Base-by-base conservation (phyloP, 306 rosid species). In the Cucurbita moschata region DNA sequence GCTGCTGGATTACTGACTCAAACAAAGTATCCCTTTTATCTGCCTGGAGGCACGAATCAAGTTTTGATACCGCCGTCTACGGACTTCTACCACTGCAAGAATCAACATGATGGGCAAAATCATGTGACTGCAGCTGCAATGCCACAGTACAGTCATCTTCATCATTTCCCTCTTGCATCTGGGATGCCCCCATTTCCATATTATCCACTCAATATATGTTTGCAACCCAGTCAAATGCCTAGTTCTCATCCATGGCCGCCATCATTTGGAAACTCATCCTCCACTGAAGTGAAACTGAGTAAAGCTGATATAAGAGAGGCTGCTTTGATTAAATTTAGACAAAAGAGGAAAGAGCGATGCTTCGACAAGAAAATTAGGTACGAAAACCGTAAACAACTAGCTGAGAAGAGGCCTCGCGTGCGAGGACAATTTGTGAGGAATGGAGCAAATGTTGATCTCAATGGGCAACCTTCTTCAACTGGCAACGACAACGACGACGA, bases 281-380 rank as follows among this genome's bases (percentile, higher is more conserved):
- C 92, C 39, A 70, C 82, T 1, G 98, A 93, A 73, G 85, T 81
- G 77, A 85, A 82, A 47, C 39, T 79, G 68, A 86, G 80, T 49
- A 90, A 89, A 80, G 92, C 82, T 49, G 92, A 94, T 75, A 85
- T 96, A 82, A 90, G 98, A 85, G 98, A 90, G 82, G 98, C 97
- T 26, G 97, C 98, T 12, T 77, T 94, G 84, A 85, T 90, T 58
- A 94, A 94, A 79, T 94, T 94, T 76, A 83, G 96, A 82, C 96
- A 90, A 77, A 94, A 94, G 82, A 87, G 98, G 79, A 88, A 90
- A 85, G 97, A 94, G 60, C 89, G 98, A 4, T 90, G 97, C 79
- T 94, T 94, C 61, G 97, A 90, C 76, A 94, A 94, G 82, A 90
- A 89, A 87, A 90, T 94, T 63, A 81, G 98, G 76, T 93, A 93